Conservation (phyloP, 2,329 filamentous ascomycete species). For the Sporothrix brunneoviolacea region DNA sequence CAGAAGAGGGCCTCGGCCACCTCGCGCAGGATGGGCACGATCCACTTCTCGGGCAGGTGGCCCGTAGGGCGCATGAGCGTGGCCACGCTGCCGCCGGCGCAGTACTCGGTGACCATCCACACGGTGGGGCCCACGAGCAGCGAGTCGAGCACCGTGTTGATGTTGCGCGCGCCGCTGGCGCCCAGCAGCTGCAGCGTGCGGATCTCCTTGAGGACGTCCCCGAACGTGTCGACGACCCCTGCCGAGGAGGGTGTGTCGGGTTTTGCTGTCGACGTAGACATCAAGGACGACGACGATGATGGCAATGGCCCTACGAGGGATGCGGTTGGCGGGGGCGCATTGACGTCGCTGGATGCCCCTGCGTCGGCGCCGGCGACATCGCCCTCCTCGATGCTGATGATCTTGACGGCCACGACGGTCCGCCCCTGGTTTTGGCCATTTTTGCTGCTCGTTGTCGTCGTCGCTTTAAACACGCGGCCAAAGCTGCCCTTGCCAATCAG, state of each 20-base stretch:
- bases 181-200: constrained; percentile 65
- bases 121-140: constrained; percentile 71
- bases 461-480: constrained; percentile 60
- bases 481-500: constrained; percentile 64
- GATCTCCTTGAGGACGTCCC: constrained; percentile 63
- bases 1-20: constrained; percentile 60
- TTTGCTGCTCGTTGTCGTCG: too few relatives aligned
- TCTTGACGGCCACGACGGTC: constrained; percentile 62
- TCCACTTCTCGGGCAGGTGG: constrained; percentile 55
- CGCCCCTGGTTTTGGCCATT: constrained; percentile 28
- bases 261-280: too few relatives aligned
- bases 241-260: too few relatives aligned
- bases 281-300: too few relatives aligned
- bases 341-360: too few relatives aligned
- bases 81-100: constrained; percentile 74
- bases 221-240: constrained; percentile 59
- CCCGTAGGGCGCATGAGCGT: constrained; percentile 64
- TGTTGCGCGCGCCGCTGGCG: constrained; percentile 67
- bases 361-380: constrained; percentile 62
- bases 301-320: too few relatives aligned
- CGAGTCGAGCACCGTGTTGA: constrained; percentile 76
- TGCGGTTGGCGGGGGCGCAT: too few relatives aligned
- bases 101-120: constrained; percentile 86
- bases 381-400: constrained; percentile 74
- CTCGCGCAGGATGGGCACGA: constrained; percentile 32